A percentile compares a stretch with the other conserved stretches of the same genome.
Conservation (phyloP, 108 stramenopile species). For the Pseudonitzschia delicatissima region DNA sequence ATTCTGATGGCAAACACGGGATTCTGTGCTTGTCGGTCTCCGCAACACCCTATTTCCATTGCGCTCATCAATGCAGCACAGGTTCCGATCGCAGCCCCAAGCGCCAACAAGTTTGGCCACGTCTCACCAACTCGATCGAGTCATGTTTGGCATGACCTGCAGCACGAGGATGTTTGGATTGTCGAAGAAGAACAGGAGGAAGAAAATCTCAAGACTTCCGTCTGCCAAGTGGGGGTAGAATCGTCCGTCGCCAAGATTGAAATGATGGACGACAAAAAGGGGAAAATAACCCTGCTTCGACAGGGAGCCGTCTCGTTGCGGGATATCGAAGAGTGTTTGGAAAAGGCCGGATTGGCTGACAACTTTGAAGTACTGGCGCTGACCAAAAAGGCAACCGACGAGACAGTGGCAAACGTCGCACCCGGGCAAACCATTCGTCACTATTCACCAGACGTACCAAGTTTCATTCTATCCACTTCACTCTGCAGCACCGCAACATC, state of each 20-base stretch:
- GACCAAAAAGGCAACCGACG: constrained; percentile 43
- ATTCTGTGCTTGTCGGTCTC: constrained; percentile 95
- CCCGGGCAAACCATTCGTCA: constrained; percentile 95
- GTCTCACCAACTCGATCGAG: constrained; percentile 90
- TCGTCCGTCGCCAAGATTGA: constrained; percentile 85
- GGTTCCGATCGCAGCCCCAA: constrained; percentile 97
- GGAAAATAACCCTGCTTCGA: constrained; percentile 59
- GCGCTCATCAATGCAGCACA: constrained; percentile 69
- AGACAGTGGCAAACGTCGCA: constrained; percentile 63
- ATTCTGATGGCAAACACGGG: constrained; percentile 92
- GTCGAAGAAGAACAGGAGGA: constrained; percentile 42
- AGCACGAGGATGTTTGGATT: constrained; percentile 81
- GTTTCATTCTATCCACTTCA: constrained; percentile 56
- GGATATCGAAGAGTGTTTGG: constrained; percentile 46
- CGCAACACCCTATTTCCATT: constrained; percentile 85
- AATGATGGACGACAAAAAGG: constrained; percentile 20
- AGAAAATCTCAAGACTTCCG: constrained; percentile 13
- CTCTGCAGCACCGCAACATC: neutral
- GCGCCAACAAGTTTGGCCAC: constrained; percentile 98
- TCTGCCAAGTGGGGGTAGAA: constrained; percentile 74
- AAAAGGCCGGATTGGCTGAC: constrained; percentile 35
- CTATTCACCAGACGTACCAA: constrained; percentile 93
- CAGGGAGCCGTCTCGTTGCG: constrained; percentile 74
- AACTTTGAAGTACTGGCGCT: constrained; percentile 40
- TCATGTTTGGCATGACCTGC: constrained; percentile 95